Conservation (phyloP, 192 early-diverging fungal genomes). For the Coemansia sp. region DNA sequence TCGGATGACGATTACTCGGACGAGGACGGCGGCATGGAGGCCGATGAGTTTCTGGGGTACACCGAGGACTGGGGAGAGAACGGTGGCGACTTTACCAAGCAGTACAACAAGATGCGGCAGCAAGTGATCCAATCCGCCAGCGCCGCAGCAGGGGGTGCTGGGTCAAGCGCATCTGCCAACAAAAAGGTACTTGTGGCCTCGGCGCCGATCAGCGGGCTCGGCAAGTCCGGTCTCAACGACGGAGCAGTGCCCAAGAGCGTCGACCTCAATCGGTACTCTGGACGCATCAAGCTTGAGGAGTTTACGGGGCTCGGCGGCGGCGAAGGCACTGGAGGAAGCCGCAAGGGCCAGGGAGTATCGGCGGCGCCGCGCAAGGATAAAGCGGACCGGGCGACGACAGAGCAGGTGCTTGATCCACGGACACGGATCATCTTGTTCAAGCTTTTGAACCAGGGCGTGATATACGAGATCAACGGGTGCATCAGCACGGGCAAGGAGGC, state of each 20-base stretch:
- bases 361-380: slow-evolving; percentile 70
- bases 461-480: slow-evolving; percentile 95
- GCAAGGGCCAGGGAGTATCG: slow-evolving; percentile 33
- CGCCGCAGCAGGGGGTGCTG: slow-evolving; percentile 1
- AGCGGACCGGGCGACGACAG: slow-evolving; percentile 90
- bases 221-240: slow-evolving; percentile 24
- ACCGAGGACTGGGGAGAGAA: slow-evolving; percentile 77
- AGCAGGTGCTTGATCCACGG: slow-evolving; percentile 97
- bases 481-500: slow-evolving; percentile 98
- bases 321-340: slow-evolving; percentile 21
- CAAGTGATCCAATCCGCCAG: slow-evolving; percentile 49
- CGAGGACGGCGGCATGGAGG: slow-evolving; percentile 60
- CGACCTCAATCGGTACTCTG: slow-evolving; percentile 62
- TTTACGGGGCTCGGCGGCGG: slow-evolving; percentile 26
- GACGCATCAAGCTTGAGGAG: slow-evolving; percentile 67
- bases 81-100: slow-evolving; percentile 91
- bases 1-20: slow-evolving; percentile 49
- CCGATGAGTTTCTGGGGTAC: slow-evolving; percentile 73
- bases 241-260: slow-evolving; percentile 40
- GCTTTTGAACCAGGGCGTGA: slow-evolving; percentile 82
- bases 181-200: slow-evolving; percentile 11
- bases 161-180: slow-evolving; percentile 4
- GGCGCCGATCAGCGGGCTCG: slow-evolving; percentile 11
- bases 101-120: slow-evolving; percentile 79
- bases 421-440: slow-evolving; percentile 98